A percentile compares a stretch with the other conserved stretches of the same genome.
phyloP scores from a whole-genome alignment of 140 eudicot genomes.

The Ambrosia hybrid region DNA sequence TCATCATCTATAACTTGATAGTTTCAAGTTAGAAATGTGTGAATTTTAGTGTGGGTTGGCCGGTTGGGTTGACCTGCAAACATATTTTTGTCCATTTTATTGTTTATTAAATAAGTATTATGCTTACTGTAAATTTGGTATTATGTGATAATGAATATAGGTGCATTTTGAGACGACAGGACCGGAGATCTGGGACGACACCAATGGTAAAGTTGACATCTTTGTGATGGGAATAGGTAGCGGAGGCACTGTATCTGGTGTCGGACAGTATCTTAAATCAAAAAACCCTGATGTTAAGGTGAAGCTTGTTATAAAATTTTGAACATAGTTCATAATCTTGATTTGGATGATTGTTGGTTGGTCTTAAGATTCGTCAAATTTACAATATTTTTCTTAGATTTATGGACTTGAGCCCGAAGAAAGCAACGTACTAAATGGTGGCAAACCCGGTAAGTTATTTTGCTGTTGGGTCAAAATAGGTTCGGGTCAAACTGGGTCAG shows the following conservation, averaged over 20 bases:
- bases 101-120: background rate
- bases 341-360: background rate
- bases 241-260: conserved; percentile 99
- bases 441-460: conserved; percentile 70
- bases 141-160: conserved; percentile 34
- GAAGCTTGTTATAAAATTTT: background rate
- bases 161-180: conserved; percentile 98
- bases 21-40: background rate
- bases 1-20: background rate
- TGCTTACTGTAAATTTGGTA: background rate
- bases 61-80: too few relatives aligned
- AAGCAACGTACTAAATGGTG: conserved; percentile 92
- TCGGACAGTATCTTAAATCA: conserved; percentile 92
- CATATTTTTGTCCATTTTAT: too few relatives aligned
- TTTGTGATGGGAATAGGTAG: conserved; percentile 99
- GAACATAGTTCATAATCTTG: background rate
- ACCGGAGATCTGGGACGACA: conserved; percentile 98
- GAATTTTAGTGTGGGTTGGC: too few relatives aligned
- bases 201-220: conserved; percentile 87
- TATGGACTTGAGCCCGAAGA: conserved; percentile 95
- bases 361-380: background rate
- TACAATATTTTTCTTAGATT: conserved; percentile 39
- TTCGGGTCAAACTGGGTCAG: background rate
- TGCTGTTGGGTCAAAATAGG: background rate
- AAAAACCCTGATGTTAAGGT: conserved; percentile 94